phyloP scores from a whole-genome alignment of 352 stramenopile species.

The Globisporangium heterothallicum region DNA sequence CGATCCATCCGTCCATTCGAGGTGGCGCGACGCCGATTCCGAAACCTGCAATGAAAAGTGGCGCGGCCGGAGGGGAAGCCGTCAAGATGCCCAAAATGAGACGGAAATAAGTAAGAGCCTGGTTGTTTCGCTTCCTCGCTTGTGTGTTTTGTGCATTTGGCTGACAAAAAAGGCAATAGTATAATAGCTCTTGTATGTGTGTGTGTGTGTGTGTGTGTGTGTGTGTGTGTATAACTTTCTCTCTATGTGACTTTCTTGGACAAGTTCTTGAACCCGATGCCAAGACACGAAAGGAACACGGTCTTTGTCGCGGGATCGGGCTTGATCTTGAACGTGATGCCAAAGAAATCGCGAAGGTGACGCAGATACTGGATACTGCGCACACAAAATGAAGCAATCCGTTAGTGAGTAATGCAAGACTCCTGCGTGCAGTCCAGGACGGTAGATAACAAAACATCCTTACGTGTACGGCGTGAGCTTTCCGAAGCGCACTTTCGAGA shows the following conservation, averaged over 20 bases:
- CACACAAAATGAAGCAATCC: neutral
- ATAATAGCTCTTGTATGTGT: conserved; percentile 4
- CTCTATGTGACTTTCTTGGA: conserved; percentile 92
- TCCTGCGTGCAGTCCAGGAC: too few relatives aligned
- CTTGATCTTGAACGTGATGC: conserved; percentile 93
- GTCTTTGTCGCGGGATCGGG: conserved; percentile 83
- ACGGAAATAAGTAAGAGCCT: conserved; percentile 33
- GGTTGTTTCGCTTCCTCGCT: conserved; percentile 16
- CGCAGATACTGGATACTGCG: conserved; percentile 84
- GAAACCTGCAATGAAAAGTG: conserved; percentile 73
- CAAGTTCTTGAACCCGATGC: conserved; percentile 94
- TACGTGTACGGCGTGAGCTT: conserved; percentile 85
- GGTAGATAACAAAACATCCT: conserved; percentile 15
- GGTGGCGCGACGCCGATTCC: conserved; percentile 53
- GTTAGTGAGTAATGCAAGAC: neutral
- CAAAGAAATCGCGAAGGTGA: conserved; percentile 90
- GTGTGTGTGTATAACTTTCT: neutral
- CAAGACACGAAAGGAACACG: conserved; percentile 92
- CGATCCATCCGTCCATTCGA: conserved; percentile 45
- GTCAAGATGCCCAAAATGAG: conserved; percentile 58
- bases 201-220: neutral
- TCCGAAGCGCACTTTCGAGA: conserved; percentile 91
- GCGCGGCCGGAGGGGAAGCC: conserved; percentile 51
- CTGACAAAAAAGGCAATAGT: neutral
- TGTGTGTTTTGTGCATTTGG: neutral